A percentile compares a stretch with the other conserved stretches of the same genome.
Conservation (phyloP, 345 rosid genomes). For the Passiflora organensis region DNA sequence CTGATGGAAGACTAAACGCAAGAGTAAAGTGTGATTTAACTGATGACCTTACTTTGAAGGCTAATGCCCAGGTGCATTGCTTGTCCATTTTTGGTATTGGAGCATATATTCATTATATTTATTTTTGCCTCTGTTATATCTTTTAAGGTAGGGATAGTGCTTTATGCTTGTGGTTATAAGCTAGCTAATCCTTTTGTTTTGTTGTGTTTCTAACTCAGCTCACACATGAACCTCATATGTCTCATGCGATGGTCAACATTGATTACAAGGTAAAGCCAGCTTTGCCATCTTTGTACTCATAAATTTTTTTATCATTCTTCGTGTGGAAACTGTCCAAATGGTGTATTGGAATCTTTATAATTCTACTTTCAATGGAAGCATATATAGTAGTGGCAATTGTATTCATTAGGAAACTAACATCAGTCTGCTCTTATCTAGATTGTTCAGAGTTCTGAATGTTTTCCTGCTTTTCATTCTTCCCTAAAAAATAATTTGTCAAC, state of each 20-base stretch:
- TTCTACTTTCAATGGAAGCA: background rate
- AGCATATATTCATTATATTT: conserved; percentile 2
- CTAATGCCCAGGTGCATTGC: conserved; percentile 67
- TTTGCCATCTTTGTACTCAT: background rate
- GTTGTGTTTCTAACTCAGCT: conserved; percentile 44
- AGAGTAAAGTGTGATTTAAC: conserved; percentile 86
- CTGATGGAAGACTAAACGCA: conserved; percentile 85
- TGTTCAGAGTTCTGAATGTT: background rate
- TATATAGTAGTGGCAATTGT: background rate
- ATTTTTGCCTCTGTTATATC: background rate
- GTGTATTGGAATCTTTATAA: background rate
- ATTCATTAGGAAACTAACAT: background rate
- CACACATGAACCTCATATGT: conserved; percentile 73
- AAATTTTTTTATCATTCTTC: background rate
- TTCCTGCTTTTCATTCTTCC: background rate
- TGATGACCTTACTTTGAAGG: conserved; percentile 67
- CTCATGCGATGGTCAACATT: conserved; percentile 79
- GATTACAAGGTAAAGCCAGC: conserved; percentile 71
- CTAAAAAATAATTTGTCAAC: no score
- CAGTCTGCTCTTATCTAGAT: background rate
- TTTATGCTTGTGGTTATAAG: background rate
- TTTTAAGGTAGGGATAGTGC: background rate
- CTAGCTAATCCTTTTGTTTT: conserved; percentile 10
- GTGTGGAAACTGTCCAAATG: background rate
- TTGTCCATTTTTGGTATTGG: no score